Conservation (phyloP, 495 filamentous ascomycete genomes). For the Podospora pseudocomata region DNA sequence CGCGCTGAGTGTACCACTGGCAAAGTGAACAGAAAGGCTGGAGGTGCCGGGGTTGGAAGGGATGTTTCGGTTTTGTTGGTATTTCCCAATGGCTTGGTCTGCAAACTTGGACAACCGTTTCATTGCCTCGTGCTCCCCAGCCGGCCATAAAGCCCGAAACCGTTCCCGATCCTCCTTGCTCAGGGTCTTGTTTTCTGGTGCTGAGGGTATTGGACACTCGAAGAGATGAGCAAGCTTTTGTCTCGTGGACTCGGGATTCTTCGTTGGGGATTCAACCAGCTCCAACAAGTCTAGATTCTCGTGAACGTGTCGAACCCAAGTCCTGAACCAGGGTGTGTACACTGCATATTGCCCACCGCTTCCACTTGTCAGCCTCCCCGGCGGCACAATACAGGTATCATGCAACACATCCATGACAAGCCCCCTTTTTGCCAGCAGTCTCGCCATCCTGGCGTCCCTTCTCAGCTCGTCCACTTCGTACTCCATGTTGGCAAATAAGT, state of each 20-base stretch:
- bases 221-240: slow-evolving; percentile 59
- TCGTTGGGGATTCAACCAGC: slow-evolving; percentile 53
- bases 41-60: slow-evolving; percentile 62
- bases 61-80: slow-evolving; percentile 59
- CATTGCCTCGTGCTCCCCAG: slow-evolving; percentile 73
- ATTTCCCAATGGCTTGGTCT: slow-evolving; percentile 57
- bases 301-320: slow-evolving; percentile 72
- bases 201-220: slow-evolving; percentile 55
- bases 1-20: slow-evolving; percentile 71
- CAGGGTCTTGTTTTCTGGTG: slow-evolving; percentile 63
- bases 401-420: slow-evolving; percentile 64
- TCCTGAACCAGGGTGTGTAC: slow-evolving; percentile 75
- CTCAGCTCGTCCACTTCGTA: slow-evolving; percentile 77
- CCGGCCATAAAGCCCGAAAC: slow-evolving; percentile 64
- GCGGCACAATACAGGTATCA: slow-evolving; percentile 79
- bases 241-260: slow-evolving; percentile 57
- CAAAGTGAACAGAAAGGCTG: slow-evolving; percentile 73
- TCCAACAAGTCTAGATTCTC: slow-evolving; percentile 62
- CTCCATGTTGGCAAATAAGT: slow-evolving; percentile 68
- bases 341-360: slow-evolving; percentile 77
- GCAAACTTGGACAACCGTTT: slow-evolving; percentile 67
- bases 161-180: slow-evolving; percentile 55
- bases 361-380: slow-evolving; percentile 60
- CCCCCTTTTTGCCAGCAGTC: slow-evolving; percentile 53
- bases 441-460: slow-evolving; percentile 65